These are phyloP conservation scores for Candolleomyces eurysporus DNA, from an alignment of 768 basidiomycete species.

Conservation along the genomic window DNA sequence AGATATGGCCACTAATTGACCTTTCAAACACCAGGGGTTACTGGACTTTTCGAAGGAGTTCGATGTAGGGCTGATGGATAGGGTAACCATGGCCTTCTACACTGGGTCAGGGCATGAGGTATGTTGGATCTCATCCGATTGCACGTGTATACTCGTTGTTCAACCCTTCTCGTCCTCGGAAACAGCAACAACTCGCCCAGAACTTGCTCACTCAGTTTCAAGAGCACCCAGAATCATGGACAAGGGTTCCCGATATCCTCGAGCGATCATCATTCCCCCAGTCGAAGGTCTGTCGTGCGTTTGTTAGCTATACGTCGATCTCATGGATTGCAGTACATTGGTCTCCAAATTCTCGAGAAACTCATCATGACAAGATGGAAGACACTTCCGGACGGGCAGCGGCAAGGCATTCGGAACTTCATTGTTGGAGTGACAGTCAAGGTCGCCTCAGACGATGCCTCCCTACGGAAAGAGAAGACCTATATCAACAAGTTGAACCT, in stretches of 20 bases:
- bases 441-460: constrained; percentile 85
- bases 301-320: constrained; percentile 7
- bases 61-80: constrained; percentile 90
- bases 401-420: constrained; percentile 97
- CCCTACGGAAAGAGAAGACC: constrained; percentile 89
- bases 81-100: constrained; percentile 91
- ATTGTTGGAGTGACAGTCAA: constrained; percentile 92
- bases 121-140: constrained; percentile 17
- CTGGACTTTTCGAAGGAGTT: constrained; percentile 94
- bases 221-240: constrained; percentile 96
- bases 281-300: constrained; percentile 58
- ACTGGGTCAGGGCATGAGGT: constrained; percentile 85
- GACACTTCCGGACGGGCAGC: constrained; percentile 89
- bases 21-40: constrained; percentile 55
- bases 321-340: constrained; percentile 72
- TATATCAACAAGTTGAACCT: constrained; percentile 96
- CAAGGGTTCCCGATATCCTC: constrained; percentile 90
- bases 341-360: constrained; percentile 94
- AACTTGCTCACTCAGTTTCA: constrained; percentile 94
- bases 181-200: constrained; percentile 93
- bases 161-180: constrained; percentile 21
- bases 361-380: constrained; percentile 95
- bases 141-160: constrained; percentile 15
- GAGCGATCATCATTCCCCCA: constrained; percentile 83
- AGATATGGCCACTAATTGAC: constrained; percentile 19